These are phyloP conservation scores for Leishmania turanica DNA, from an alignment of 208 protist genomes.

Conservation along the genomic window DNA sequence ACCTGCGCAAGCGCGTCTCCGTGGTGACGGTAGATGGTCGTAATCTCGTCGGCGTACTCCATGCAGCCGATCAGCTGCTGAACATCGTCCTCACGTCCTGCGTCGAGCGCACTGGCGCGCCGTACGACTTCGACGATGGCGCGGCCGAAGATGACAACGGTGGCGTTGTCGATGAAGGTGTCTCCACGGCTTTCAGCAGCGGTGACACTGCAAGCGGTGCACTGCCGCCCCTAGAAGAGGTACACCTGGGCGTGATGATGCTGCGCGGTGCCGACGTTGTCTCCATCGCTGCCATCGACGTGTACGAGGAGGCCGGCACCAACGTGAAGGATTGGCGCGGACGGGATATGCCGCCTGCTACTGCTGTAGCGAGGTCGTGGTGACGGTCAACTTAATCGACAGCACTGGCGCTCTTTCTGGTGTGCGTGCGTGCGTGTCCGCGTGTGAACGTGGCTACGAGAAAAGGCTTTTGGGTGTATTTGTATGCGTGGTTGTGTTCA, in stretches of 20 bases:
- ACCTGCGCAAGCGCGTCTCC: conserved; percentile 75
- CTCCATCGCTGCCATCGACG: conserved; percentile 64
- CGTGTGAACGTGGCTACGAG: neutral
- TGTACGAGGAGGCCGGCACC: conserved; percentile 74
- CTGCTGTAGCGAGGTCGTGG: conserved; percentile 2
- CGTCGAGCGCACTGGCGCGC: conserved; percentile 61
- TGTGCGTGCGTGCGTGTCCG: neutral
- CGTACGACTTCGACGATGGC: conserved; percentile 32
- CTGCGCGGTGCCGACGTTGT: conserved; percentile 77
- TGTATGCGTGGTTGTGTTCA: neutral
- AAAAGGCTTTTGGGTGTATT: neutral
- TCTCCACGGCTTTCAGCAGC: neutral
- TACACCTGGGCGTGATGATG: conserved; percentile 66
- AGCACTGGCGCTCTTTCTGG: neutral
- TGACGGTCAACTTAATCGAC: neutral
- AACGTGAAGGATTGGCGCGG: conserved; percentile 48
- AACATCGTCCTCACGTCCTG: conserved; percentile 80
- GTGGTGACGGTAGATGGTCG: conserved; percentile 83
- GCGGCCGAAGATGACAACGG: conserved; percentile 12
- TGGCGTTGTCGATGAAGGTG: neutral
- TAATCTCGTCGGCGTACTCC: conserved; percentile 76
- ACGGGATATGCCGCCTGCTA: conserved; percentile 62
- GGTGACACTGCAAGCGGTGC: neutral
- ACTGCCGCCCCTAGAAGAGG: conserved; percentile 45
- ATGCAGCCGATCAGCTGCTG: conserved; percentile 80